Evolutionary conservation across 768 basidiomycete species (phyloP), one percentile per base, ranked within the genome.

Genomic region (Pulveroboletus frians): DNA sequence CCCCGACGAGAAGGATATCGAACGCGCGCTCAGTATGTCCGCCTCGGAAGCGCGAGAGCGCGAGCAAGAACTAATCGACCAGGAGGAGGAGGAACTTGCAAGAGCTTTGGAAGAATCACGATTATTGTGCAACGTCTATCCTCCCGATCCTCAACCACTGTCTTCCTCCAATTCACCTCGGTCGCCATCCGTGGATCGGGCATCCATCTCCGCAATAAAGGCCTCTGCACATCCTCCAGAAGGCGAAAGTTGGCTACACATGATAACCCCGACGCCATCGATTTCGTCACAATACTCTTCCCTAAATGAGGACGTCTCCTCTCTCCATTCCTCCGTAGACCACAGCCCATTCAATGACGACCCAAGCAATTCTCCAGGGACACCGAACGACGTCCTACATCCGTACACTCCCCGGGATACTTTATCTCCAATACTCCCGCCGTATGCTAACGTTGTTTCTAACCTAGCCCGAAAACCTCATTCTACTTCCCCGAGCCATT

Each of bases 11-110:
- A 77, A 78, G n/a, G 73, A 74, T 14, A 55, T 74, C 20, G 77
- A 72, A 10, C 56, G 76, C 14, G 77, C 74, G 14, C 55, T 81
- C 42, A 77, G 80, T 2, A 69, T 76, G 47, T 76, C 66, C 11
- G 50, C 45, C 1, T 55, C 76, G 15, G 78, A 78, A 40, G 69
- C 72, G 8, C 58, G 44, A 31, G 55, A 43, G n/a, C 64, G 41
- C 17, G 64, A 67, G 38, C 51, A 58, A 38, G 57, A 50, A 7
- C 20, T 68, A 39, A 51, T 59, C 29, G 56, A 56, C 18, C 62
- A 62, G 50, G 85, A 89, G 60, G 84, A 87, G 49, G 80, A 81
- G 27, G 83, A 88, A 37, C 69, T 89, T 13, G 78, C 78, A 18
- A 73, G 73, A 52, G 88, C 85, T 0, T 56, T 90, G 49, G 74